A percentile compares a stretch with the other conserved stretches of the same genome.
Conservation (phyloP, 805 yeast species). For the Teunomyces lycoperdinae region DNA sequence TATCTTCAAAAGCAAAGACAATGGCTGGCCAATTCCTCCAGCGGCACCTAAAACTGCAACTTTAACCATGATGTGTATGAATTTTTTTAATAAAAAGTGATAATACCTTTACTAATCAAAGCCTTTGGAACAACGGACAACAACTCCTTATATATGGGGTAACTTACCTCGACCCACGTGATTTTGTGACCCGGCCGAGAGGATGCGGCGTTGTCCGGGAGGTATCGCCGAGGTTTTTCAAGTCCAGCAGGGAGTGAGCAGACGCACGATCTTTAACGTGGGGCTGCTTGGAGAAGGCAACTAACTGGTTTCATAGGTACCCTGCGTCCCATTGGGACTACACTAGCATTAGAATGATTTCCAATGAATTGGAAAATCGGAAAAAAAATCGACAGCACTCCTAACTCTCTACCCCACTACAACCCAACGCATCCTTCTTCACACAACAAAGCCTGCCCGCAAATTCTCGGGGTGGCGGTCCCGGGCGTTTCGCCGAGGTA, state of each 20-base stretch:
- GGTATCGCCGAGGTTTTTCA: not conserved
- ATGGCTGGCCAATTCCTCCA: constrained; percentile 94
- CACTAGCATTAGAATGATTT: too few relatives aligned
- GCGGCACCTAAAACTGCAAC: constrained; percentile 90
- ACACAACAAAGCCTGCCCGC: too few relatives aligned
- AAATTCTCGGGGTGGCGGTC: too few relatives aligned
- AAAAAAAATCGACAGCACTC: too few relatives aligned
- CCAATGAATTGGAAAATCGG: too few relatives aligned
- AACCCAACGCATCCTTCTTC: too few relatives aligned
- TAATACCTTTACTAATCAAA: not conserved
- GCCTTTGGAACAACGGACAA: not conserved
- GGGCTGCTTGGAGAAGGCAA: too few relatives aligned
- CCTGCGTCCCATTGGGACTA: too few relatives aligned
- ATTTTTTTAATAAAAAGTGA: not conserved
- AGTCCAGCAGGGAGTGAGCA: not conserved
- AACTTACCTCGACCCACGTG: constrained; percentile 2
- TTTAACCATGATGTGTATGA: constrained; percentile 44
- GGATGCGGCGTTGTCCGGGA: constrained; percentile 2
- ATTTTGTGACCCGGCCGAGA: constrained; percentile 4
- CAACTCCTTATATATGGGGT: constrained; percentile 4
- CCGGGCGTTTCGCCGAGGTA: too few relatives aligned
- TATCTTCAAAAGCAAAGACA: constrained; percentile 75
- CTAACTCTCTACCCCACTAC: too few relatives aligned
- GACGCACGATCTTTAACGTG: not conserved
- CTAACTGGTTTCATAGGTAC: too few relatives aligned